Percentiles rank a stretch among this genome's conserved stretches.
Conservation (phyloP, 352 stramenopile genomes). For the Pythium chondricola region DNA sequence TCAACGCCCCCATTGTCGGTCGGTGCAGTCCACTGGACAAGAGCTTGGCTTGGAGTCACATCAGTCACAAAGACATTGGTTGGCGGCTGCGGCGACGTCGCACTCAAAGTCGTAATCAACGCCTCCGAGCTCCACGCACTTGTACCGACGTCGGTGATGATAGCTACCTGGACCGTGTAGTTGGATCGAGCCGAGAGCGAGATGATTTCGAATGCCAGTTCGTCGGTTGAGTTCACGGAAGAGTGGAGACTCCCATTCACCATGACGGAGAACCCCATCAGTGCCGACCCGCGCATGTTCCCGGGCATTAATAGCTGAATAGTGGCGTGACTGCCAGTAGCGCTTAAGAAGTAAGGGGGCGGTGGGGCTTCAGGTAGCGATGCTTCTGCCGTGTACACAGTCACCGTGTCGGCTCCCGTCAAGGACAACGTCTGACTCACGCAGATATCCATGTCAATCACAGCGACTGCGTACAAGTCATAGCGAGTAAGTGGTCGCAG, state of each 20-base stretch:
- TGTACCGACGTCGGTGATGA: slow-evolving; percentile 31
- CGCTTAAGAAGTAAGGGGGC: slow-evolving; percentile 37
- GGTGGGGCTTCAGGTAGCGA: slow-evolving; percentile 34
- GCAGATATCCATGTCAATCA: slow-evolving; percentile 45
- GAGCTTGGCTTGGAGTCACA: slow-evolving; percentile 31
- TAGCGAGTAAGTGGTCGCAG: slow-evolving; percentile 34
- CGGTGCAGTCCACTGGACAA: slow-evolving; percentile 31
- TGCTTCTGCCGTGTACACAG: slow-evolving; percentile 20
- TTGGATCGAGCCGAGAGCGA: slow-evolving; percentile 22
- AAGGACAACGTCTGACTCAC: slow-evolving; percentile 12
- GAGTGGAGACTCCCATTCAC: slow-evolving; percentile 17
- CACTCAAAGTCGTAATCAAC: slow-evolving; percentile 21
- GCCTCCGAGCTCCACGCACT: slow-evolving; percentile 25
- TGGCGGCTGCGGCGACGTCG: slow-evolving; percentile 28
- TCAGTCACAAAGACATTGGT: slow-evolving; percentile 20
- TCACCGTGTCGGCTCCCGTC: slow-evolving; percentile 3
- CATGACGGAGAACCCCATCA: slow-evolving; percentile 38
- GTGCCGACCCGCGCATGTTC: slow-evolving; percentile 45
- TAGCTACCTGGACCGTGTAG: slow-evolving; percentile 32
- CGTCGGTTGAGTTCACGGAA: slow-evolving; percentile 17
- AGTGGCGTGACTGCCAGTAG: slow-evolving; percentile 39
- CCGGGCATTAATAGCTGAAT: slow-evolving; percentile 36
- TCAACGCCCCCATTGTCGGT: slow-evolving; percentile 33
- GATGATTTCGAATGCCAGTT: slow-evolving; percentile 20
- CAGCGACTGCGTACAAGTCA: slow-evolving; percentile 41